These are phyloP conservation scores for Amanita molliuscula DNA, from an alignment of 768 basidiomycete species.

Conservation along the genomic window DNA sequence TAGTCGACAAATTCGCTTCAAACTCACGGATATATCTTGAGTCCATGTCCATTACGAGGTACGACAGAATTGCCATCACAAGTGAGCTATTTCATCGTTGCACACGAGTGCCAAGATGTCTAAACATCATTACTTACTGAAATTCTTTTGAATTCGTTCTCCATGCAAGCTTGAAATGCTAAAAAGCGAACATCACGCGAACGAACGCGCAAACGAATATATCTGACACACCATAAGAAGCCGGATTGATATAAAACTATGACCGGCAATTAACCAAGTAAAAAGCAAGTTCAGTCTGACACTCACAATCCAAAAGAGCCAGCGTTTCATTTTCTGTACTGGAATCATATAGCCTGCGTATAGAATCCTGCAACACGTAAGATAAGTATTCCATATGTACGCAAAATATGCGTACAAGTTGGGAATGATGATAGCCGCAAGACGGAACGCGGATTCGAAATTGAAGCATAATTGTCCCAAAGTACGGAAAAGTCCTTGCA, in stretches of 20 bases:
- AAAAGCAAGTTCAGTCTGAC: background rate
- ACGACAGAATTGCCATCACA: constrained; percentile 60
- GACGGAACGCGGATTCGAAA: constrained; percentile 36
- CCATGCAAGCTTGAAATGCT: constrained; percentile 72
- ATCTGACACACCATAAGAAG: constrained; percentile 45
- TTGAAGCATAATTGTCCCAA: constrained; percentile 47
- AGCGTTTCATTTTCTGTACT: constrained; percentile 60
- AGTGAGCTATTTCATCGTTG: constrained; percentile 25
- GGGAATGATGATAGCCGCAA: constrained; percentile 62
- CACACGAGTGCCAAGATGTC: background rate
- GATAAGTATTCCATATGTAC: background rate
- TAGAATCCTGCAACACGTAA: constrained; percentile 27
- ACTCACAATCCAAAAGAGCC: constrained; percentile 79
- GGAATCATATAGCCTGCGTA: constrained; percentile 71
- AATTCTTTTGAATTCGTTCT: constrained; percentile 76
- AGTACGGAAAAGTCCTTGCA: constrained; percentile 82
- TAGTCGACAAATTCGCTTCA: constrained; percentile 3
- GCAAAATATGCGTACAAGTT: constrained; percentile 34
- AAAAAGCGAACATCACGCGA: background rate
- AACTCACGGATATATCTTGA: constrained; percentile 56
- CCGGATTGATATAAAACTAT: constrained; percentile 74
- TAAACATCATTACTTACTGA: constrained; percentile 27
- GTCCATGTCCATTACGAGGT: constrained; percentile 51
- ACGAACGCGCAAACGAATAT: background rate
- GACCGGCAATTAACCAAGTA: constrained; percentile 2